Conservation (phyloP, 352 stramenopile genomes). For the Phytopythium sindhum region DNA sequence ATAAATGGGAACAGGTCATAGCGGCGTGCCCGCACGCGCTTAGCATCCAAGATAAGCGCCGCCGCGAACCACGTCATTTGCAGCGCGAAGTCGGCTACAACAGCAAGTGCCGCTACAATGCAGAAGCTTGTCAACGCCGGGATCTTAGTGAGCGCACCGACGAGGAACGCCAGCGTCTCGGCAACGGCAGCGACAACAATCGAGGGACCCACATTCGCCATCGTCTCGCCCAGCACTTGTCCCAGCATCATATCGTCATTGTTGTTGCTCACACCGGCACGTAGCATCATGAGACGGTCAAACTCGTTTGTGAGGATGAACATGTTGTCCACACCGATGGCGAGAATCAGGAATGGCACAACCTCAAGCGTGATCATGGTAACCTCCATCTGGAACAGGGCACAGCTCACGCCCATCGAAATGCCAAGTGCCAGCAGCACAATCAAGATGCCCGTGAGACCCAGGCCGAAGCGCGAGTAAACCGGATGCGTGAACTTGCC, state of each 20-base stretch:
- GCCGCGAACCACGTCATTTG: slow-evolving; percentile 89
- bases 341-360: slow-evolving; percentile 89
- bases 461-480: slow-evolving; percentile 76
- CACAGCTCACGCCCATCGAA: slow-evolving; percentile 65
- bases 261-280: slow-evolving; percentile 24
- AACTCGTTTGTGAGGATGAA: slow-evolving; percentile 91
- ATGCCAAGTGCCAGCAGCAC: slow-evolving; percentile 76
- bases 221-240: slow-evolving; percentile 69
- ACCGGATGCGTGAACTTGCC: slow-evolving; percentile 66
- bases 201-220: slow-evolving; percentile 80
- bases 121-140: slow-evolving; percentile 87
- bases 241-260: slow-evolving; percentile 43
- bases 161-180: slow-evolving; percentile 78
- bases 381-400: slow-evolving; percentile 68
- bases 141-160: slow-evolving; percentile 83
- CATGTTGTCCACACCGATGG: slow-evolving; percentile 92
- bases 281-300: slow-evolving; percentile 50
- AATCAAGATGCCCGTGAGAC: slow-evolving; percentile 82
- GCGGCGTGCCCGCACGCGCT: slow-evolving; percentile 54
- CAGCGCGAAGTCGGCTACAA: slow-evolving; percentile 74
- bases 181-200: slow-evolving; percentile 84
- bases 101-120: slow-evolving; percentile 76
- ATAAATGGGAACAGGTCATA: slow-evolving; percentile 75
- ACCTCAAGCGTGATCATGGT: slow-evolving; percentile 92
- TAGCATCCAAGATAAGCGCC: slow-evolving; percentile 71